phyloP scores from a whole-genome alignment of 2,329 filamentous ascomycete genomes.

The Juglanconis sp. region DNA sequence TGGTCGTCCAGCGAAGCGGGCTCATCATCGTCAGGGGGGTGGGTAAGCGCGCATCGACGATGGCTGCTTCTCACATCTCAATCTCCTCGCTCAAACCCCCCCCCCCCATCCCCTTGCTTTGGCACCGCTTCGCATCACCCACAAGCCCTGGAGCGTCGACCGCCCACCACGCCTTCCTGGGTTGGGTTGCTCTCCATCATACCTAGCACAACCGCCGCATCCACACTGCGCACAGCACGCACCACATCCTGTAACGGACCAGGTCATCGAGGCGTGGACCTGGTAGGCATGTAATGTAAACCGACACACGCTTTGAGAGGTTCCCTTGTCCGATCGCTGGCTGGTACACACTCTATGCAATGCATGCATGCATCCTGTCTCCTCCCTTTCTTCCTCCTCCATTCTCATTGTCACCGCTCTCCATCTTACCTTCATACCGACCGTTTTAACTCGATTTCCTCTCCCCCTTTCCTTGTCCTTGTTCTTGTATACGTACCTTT shows the following conservation, averaged over 20 bases:
- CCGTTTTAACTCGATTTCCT: conserved; percentile 12
- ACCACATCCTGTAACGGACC: conserved; percentile 12
- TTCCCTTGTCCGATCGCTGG: conserved; percentile 16
- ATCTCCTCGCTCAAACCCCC: neutral
- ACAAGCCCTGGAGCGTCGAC: neutral
- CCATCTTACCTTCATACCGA: conserved; percentile 13
- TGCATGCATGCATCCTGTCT: conserved; percentile 11
- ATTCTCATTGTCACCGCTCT: conserved; percentile 17
- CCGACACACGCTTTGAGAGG: conserved; percentile 1
- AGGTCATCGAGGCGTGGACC: conserved; percentile 8
- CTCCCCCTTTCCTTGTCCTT: conserved; percentile 5
- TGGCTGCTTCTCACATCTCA: neutral
- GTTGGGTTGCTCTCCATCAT: neutral
- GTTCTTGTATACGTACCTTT: conserved; percentile 8
- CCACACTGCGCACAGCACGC: conserved; percentile 5
- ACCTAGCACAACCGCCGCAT: neutral
- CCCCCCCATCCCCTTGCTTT: neutral
- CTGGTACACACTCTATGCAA: conserved; percentile 13
- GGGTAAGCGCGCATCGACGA: neutral
- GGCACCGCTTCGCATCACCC: neutral
- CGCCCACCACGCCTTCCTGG: neutral
- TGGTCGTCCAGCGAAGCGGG: neutral
- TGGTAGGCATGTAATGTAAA: neutral
- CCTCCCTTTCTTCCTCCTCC: conserved; percentile 15
- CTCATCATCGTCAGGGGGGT: neutral